A percentile compares a stretch with the other conserved stretches of the same genome.
These are phyloP conservation scores for Microstegium vimineum DNA, from an alignment of 176 grass and related monocot species.

Conservation along the genomic window DNA sequence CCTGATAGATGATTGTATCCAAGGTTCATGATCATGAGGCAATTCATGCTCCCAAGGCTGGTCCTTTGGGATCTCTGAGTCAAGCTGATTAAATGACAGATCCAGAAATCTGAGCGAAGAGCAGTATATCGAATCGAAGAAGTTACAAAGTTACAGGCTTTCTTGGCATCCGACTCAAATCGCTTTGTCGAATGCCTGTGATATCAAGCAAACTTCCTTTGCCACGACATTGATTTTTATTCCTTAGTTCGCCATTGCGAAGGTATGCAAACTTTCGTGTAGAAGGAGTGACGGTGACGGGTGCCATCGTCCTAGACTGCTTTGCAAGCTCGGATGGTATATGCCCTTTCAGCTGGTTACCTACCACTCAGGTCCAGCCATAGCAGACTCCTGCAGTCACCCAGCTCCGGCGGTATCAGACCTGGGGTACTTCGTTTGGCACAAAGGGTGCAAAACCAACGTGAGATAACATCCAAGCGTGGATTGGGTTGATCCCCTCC, in stretches of 20 bases:
- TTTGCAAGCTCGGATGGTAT: constrained; percentile 24
- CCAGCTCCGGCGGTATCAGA: not conserved
- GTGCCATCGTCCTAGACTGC: not conserved
- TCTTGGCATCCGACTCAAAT: not conserved
- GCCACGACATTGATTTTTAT: not conserved
- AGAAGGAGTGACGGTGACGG: not conserved
- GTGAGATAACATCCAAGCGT: too few relatives aligned
- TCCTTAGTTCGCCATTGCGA: not conserved
- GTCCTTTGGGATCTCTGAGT: not conserved
- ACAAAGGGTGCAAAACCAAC: too few relatives aligned
- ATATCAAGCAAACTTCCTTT: not conserved
- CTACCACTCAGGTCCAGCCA: constrained; percentile 30
- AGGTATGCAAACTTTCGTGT: not conserved
- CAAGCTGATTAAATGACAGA: constrained; percentile 17
- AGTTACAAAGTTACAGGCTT: not conserved
- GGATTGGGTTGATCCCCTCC: too few relatives aligned
- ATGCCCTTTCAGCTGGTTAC: constrained; percentile 21
- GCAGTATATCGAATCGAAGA: too few relatives aligned
- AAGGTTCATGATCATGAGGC: not conserved
- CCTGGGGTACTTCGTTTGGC: not conserved
- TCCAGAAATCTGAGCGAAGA: not conserved
- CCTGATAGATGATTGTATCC: not conserved
- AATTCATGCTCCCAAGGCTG: constrained; percentile 8
- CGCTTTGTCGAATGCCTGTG: not conserved
- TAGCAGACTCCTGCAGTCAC: constrained; percentile 1